Base-by-base conservation (phyloP, 345 rosid species). In the Melaleuca alternifolia region DNA sequence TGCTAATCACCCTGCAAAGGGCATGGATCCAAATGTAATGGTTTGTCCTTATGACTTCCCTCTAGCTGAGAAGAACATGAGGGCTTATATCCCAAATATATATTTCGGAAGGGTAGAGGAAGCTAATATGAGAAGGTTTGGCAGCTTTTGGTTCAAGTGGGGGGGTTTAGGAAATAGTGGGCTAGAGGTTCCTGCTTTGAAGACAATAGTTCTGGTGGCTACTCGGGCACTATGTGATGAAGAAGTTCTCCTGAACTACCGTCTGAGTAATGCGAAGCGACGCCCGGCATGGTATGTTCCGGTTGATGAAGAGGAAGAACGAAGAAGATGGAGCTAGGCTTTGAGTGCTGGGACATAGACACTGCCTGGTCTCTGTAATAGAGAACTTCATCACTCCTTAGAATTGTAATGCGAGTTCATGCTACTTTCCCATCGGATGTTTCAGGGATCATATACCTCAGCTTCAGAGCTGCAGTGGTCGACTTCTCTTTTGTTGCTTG, bases 11-110 rank as follows among this genome's bases (percentile, higher is more conserved):
- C 95, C 96, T 3, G 93, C 92, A 5, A 91, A 93, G 89, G 97
- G 89, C 23, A 89, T 92, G 93, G 92, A 86, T 62, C 96, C 98
- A 26, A 97, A 97, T 87, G 99, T 94, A 52, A 97, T 95, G 96
- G 84, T 96, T 62, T 96, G 96, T 76, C 95, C 98, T 23, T 95
- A 94, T 28, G 97, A 96, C 89, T 97, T 96, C 87, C 99, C 95
- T 11, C 89, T 95, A 88, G 88, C 91, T 46, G 96, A 93, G 89
- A 89, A 90, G 85, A 88, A 86, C 50, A 91, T 94, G 96, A 93
- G 98, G 89, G 48, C 93, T 33, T 97, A 93, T 87, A 94, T 97
- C 83, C 99, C 99, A 3, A 97, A 97, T 84, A 54, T 94, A 85
- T 84, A 85, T 50, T 93, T 92, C 51, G 96, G 93, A 83, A 88